Evolutionary conservation across 805 yeast genomes (phyloP).

Genomic region (Teunomyces stri): DNA sequence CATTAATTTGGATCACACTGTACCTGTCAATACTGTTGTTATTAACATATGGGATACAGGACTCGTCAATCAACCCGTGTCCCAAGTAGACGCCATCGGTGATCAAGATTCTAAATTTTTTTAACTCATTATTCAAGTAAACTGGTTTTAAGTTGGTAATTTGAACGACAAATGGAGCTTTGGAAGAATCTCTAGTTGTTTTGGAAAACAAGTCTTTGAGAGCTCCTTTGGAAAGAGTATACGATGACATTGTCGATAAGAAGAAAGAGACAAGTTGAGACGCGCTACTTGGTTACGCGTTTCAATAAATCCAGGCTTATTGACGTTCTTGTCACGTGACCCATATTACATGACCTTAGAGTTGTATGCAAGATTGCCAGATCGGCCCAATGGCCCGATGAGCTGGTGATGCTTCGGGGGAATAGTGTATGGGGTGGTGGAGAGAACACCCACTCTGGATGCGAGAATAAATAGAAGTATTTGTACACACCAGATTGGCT

Average conservation of each 20-base stretch:
- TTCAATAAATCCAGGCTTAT: not conserved
- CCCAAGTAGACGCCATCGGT: conserved; percentile 38
- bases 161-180: conserved; percentile 32
- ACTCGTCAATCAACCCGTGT: conserved; percentile 41
- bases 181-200: conserved; percentile 12
- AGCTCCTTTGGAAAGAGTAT: conserved; percentile 12
- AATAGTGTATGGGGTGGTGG: no score
- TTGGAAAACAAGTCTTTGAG: conserved; percentile 19
- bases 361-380: no score
- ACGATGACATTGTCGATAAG: conserved; percentile 5
- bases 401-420: no score
- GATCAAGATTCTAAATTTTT: conserved; percentile 30
- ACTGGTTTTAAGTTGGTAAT: conserved; percentile 34
- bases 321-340: no score
- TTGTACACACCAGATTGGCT: no score
- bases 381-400: no score
- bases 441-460: no score
- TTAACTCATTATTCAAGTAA: conserved; percentile 28
- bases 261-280: not conserved
- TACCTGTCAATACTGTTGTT: conserved; percentile 45
- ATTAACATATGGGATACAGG: conserved; percentile 40
- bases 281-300: conserved; percentile 8
- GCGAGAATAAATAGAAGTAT: no score
- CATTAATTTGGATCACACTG: conserved; percentile 40
- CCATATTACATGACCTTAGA: no score